Base-by-base conservation (phyloP, 2,329 filamentous ascomycete species). In the Aspergillus sp. region DNA sequence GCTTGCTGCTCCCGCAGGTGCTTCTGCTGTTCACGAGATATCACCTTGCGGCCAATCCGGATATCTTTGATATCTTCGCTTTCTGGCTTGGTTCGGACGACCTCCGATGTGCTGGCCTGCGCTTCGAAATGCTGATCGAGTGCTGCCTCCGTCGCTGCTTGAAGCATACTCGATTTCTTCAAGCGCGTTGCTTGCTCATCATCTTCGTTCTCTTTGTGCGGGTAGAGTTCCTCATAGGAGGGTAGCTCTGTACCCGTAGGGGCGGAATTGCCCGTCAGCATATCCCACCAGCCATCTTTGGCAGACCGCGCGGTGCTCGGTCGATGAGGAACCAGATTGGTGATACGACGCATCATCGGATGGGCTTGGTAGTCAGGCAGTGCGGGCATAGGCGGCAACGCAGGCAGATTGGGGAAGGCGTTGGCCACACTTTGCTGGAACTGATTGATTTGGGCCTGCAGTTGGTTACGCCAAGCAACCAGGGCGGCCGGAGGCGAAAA, bases 141-240 rank as follows among this genome's bases (percentile, higher is more conserved):
- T 23, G 75, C 77, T 19, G 79, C 76, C 52, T 82, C 80, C 2
- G 77, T 69, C 19, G 77, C 78, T 6, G 79, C 79, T 57, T 72
- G 74, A 12, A 80, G 55, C 43, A 78, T 67, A n/a, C 75, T 78
- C 9, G 72, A 72, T 58, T 79, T 79, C 60, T 82, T 81, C 6
- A 79, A 67, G 28, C 77, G 77, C 39, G 69, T 72, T 12, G 65
- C 66, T 49, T 80, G 77, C 48, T 72, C 74, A 58, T 60, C 61
- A 15, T 72, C 74, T 21, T 67, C 67, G 30, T 66, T 61, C 32
- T 73, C 73, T 23, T 76, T 71, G 43, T 74, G 72, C 5, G 90
- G 91, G 72, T 87, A 95, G 28, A 95, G 85, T 51, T 93, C 91
- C 56, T 92, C 88, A 65, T 95, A 95, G 0, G 91, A 85, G 9